Evolutionary conservation across 345 rosid genomes (phyloP).

Genomic region (Firmiana major): DNA sequence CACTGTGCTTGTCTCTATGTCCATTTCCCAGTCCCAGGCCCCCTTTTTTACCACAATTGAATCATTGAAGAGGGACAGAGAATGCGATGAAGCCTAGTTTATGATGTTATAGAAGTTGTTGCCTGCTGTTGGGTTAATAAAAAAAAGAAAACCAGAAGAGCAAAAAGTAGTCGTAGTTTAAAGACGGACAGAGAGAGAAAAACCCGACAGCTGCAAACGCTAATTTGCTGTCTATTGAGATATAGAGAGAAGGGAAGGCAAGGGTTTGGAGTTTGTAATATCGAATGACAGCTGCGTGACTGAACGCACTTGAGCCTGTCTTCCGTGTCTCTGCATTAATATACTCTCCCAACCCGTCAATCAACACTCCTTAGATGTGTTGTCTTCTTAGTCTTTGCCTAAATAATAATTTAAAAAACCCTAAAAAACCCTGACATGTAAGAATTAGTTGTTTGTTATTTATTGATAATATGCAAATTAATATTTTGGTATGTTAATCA

Average conservation of each 20-base stretch:
- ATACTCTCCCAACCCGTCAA: conserved; percentile 44
- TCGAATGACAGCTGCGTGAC: conserved; percentile 52
- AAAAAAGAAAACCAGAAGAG: conserved; percentile 9
- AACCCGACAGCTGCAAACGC: conserved; percentile 50
- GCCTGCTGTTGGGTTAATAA: conserved; percentile 28
- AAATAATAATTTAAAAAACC: too few relatives aligned
- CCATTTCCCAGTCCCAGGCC: neutral
- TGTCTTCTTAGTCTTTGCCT: neutral
- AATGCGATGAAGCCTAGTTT: conserved; percentile 20
- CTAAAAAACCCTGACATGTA: too few relatives aligned
- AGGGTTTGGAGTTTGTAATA: conserved; percentile 34
- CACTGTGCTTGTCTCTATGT: conserved; percentile 8
- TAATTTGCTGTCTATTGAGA: conserved; percentile 44
- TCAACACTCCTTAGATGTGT: conserved; percentile 8
- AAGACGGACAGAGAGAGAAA: neutral
- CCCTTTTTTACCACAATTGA: conserved; percentile 12
- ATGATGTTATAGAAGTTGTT: conserved; percentile 11
- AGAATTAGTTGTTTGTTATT: too few relatives aligned
- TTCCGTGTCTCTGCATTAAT: conserved; percentile 55
- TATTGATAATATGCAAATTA: too few relatives aligned
- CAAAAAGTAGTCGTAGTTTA: neutral
- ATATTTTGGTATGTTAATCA: neutral
- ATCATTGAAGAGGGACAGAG: conserved; percentile 24
- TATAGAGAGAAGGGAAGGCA: conserved; percentile 18
- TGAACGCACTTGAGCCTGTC: conserved; percentile 44